These are phyloP conservation scores for Talaromyces liani DNA, from an alignment of 495 filamentous ascomycete species.

Conservation along the genomic window DNA sequence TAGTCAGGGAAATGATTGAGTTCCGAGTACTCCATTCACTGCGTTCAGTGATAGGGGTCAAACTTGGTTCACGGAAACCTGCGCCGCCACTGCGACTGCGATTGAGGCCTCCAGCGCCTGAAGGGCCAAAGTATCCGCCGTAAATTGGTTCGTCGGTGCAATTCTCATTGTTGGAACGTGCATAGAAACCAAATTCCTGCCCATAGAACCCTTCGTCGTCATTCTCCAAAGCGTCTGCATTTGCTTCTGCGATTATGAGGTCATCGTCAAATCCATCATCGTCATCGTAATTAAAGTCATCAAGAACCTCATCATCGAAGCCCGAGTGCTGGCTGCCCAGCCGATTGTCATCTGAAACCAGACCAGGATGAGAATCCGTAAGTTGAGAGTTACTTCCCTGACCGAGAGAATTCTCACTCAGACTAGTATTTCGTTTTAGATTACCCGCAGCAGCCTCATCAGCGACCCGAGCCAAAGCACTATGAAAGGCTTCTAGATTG, in stretches of 20 bases:
- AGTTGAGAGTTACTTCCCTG: slow-evolving; percentile 28
- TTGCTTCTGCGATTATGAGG: slow-evolving; percentile 86
- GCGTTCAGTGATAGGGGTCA: slow-evolving; percentile 94
- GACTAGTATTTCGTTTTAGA: slow-evolving; percentile 50
- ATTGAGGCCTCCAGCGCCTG: slow-evolving; percentile 52
- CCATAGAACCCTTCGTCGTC: slow-evolving; percentile 93
- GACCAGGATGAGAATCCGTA: slow-evolving; percentile 43
- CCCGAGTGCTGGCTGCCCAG: slow-evolving; percentile 31
- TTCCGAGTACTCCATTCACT: slow-evolving; percentile 95
- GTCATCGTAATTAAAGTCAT: slow-evolving; percentile 47
- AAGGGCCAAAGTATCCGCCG: slow-evolving; percentile 86
- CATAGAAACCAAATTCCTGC: slow-evolving; percentile 97
- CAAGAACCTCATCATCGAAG: slow-evolving; percentile 43
- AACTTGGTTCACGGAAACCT: slow-evolving; percentile 74
- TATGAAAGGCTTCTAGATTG: slow-evolving; percentile 65
- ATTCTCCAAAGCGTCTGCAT: slow-evolving; percentile 85
- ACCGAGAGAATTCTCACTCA: slow-evolving; percentile 29
- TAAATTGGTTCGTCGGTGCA: slow-evolving; percentile 50
- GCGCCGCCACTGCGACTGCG: slow-evolving; percentile 63
- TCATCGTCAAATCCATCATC: slow-evolving; percentile 72
- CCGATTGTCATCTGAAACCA: slow-evolving; percentile 39
- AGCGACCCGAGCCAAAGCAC: slow-evolving; percentile 72
- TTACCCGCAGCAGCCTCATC: slow-evolving; percentile 64
- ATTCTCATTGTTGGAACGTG: slow-evolving; percentile 38
- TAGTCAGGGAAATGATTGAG: slow-evolving; percentile 66